Evolutionary conservation across 2,329 filamentous ascomycete genomes (phyloP), one percentile per base, ranked within the genome.

Genomic region (Xylariales sp.): DNA sequence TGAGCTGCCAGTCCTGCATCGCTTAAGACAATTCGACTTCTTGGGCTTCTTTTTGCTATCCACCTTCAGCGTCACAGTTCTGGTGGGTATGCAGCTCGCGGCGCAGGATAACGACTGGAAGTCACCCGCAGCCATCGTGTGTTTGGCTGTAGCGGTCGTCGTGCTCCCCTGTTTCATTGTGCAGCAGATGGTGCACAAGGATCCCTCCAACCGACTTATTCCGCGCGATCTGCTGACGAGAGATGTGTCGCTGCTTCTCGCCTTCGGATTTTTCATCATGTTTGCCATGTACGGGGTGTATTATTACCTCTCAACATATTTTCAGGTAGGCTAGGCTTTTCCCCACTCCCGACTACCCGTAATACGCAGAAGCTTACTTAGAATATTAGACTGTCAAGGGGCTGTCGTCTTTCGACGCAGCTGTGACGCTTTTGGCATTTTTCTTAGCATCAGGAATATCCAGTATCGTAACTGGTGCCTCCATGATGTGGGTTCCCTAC

Each of bases 281-380:
- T 41, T 41, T 31, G 40, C 40, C 18, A 41, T 41, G 40, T 41
- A 38, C 10, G 30, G 40, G 15, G 40, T 41, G 5, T 41, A 38
- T 10, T 41, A 41, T 28, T 41, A 41, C 24, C 15, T 41, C 4
- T 38, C 40, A 16, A 41, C 40, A 15, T 41, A 41, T 18, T 41
- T 38, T 12, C 40, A 41, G 25, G 35, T 41, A 8, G 28, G 35
- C 8, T 13, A 25, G 4, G 11, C 18, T n/a, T n/a, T n/a, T n/a
- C n/a, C n/a, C n/a, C n/a, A n/a, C 3, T 21, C 7, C 28, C 11
- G 5, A 3, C 16, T 4, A 37, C 14, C 13, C 15, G 14, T 6
- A 15, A 14, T 14, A 19, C 18, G 11, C 25, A 5, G 25, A 17
- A 12, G 12, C 24, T 29, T 12, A 25, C 29, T 1, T 6, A n/a